These are phyloP conservation scores for Butyriboletus loyo DNA, from an alignment of 768 basidiomycete genomes.

Conservation along the genomic window DNA sequence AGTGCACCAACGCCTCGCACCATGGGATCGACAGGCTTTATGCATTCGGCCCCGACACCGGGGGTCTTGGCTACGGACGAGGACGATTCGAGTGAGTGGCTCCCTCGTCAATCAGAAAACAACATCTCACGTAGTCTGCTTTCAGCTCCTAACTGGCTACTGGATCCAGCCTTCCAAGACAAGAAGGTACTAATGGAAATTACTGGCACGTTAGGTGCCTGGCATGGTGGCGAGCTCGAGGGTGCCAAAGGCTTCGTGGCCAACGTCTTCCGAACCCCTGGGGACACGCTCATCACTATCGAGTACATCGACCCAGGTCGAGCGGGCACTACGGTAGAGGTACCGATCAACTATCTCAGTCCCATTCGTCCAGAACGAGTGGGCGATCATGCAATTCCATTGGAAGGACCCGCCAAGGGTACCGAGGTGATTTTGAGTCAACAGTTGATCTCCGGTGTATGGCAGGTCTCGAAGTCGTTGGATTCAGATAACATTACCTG, in stretches of 20 bases:
- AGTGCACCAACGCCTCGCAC: conserved; percentile 34
- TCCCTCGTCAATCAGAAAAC: background rate
- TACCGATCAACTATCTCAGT: conserved; percentile 40
- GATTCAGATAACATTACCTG: conserved; percentile 8
- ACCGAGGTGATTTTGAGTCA: conserved; percentile 44
- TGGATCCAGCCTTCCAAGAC: conserved; percentile 25
- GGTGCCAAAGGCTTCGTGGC: conserved; percentile 29
- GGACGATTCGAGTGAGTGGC: conserved; percentile 27
- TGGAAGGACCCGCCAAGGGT: conserved; percentile 44
- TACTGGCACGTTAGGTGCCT: conserved; percentile 20
- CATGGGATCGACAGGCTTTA: conserved; percentile 21
- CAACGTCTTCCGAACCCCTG: conserved; percentile 23
- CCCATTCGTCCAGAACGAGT: conserved; percentile 38
- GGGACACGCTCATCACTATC: conserved; percentile 29
- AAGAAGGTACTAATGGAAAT: conserved; percentile 32
- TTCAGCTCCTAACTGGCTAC: conserved; percentile 26
- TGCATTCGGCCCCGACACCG: conserved; percentile 31
- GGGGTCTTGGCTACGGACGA: conserved; percentile 28
- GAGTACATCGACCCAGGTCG: conserved; percentile 31
- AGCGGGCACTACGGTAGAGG: conserved; percentile 34
- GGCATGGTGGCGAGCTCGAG: conserved; percentile 30
- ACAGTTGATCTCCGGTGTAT: conserved; percentile 27
- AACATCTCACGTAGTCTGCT: conserved; percentile 21
- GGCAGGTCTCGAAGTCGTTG: conserved; percentile 23
- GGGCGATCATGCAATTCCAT: conserved; percentile 49